phyloP scores from a whole-genome alignment of 2,329 filamentous ascomycete species.

The Scedosporium boydii region DNA sequence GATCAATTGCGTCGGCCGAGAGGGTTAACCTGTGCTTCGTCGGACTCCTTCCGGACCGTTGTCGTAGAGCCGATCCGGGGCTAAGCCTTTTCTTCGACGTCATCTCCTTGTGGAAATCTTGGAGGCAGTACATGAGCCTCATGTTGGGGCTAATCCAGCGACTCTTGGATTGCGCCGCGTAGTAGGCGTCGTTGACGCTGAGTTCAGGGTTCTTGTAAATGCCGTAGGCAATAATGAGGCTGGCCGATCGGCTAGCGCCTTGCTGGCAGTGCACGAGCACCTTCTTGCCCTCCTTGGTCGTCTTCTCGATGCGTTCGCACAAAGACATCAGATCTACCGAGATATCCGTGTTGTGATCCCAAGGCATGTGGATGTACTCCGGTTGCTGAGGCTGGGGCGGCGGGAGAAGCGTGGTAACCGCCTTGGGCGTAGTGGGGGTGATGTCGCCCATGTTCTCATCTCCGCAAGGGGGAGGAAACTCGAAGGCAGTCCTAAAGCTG shows the following conservation, averaged over 20 bases:
- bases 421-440: conserved; percentile 48
- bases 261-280: conserved; percentile 81
- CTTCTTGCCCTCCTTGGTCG: conserved; percentile 63
- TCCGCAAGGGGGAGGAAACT: conserved; percentile 33
- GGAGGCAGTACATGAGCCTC: conserved; percentile 82
- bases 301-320: conserved; percentile 66
- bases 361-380: conserved; percentile 79
- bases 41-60: conserved; percentile 41
- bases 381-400: conserved; percentile 39
- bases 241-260: conserved; percentile 75
- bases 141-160: conserved; percentile 88
- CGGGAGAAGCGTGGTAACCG: conserved; percentile 18
- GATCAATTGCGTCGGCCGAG: conserved; percentile 48
- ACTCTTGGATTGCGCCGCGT: conserved; percentile 70
- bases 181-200: conserved; percentile 75
- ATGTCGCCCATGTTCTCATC: conserved; percentile 18
- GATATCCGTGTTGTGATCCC: conserved; percentile 86
- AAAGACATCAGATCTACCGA: conserved; percentile 65
- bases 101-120: conserved; percentile 65
- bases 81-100: conserved; percentile 35
- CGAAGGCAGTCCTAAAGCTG: conserved; percentile 53
- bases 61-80: conserved; percentile 36
- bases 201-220: conserved; percentile 68
- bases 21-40: conserved; percentile 51
- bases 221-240: conserved; percentile 78